Conservation (phyloP, 345 rosid genomes). For the Aurinia saxatilis region DNA sequence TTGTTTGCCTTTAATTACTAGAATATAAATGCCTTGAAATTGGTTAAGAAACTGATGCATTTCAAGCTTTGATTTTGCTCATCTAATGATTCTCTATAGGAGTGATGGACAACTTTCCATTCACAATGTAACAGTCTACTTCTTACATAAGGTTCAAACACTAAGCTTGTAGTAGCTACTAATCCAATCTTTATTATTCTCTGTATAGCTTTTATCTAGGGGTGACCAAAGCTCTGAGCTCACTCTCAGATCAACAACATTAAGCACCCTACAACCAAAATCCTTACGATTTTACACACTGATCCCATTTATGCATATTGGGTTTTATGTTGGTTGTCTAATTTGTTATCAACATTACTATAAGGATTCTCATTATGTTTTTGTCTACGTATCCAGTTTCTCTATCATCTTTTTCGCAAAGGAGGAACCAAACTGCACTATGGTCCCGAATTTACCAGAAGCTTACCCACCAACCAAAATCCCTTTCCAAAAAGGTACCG, state of each 20-base stretch:
- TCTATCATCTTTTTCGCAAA: constrained; percentile 69
- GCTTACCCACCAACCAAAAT: constrained; percentile 47
- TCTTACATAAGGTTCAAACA: too few species aligned
- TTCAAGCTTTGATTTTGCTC: neutral
- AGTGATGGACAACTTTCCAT: too few species aligned
- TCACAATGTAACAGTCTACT: neutral
- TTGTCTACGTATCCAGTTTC: constrained; percentile 44
- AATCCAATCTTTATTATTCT: too few species aligned
- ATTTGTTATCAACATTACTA: too few species aligned
- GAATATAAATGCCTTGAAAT: neutral
- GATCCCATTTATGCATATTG: too few species aligned
- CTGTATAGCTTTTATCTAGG: too few species aligned
- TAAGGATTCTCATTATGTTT: neutral
- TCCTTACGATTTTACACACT: neutral
- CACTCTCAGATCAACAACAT: neutral
- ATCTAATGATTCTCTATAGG: neutral
- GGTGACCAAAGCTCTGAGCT: neutral
- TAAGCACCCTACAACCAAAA: neutral
- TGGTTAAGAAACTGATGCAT: neutral
- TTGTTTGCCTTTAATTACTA: neutral
- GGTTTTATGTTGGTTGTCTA: too few species aligned
- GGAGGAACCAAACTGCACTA: constrained; percentile 65
- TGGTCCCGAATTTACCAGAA: constrained; percentile 63
- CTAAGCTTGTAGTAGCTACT: too few species aligned
- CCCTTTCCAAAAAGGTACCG: constrained; percentile 63